Evolutionary conservation across 2,329 filamentous ascomycete genomes (phyloP).

Genomic region (Fusarium equiseti): DNA sequence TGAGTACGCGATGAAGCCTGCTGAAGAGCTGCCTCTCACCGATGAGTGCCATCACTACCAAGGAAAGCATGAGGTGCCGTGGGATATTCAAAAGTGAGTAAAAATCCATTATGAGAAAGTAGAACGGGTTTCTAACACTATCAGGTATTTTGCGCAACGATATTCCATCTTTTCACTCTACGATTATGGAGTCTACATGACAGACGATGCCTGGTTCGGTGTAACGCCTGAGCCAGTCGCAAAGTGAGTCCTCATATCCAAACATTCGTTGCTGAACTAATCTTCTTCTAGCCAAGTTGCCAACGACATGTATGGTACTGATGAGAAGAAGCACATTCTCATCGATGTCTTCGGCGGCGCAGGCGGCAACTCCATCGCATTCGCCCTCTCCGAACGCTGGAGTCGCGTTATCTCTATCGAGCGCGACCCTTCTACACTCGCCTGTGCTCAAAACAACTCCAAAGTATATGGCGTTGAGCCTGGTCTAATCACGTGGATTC

Average conservation of each 20-base stretch:
- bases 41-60: conserved; percentile 82
- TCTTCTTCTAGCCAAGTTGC: conserved; percentile 75
- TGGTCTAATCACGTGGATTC: conserved; percentile 82
- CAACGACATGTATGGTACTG: conserved; percentile 71
- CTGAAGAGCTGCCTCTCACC: conserved; percentile 64
- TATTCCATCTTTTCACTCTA: conserved; percentile 90
- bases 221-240: conserved; percentile 95
- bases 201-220: conserved; percentile 95
- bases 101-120: background rate
- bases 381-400: conserved; percentile 85
- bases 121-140: background rate
- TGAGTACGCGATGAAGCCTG: conserved; percentile 55
- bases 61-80: conserved; percentile 76
- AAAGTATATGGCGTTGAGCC: conserved; percentile 82
- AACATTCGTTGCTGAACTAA: conserved; percentile 7
- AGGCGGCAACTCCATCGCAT: conserved; percentile 95
- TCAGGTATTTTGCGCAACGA: conserved; percentile 90
- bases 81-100: conserved; percentile 84
- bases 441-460: conserved; percentile 94
- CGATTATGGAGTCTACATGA: conserved; percentile 89
- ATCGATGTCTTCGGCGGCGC: conserved; percentile 93
- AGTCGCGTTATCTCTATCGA: conserved; percentile 89
- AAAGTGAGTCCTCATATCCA: conserved; percentile 64
- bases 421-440: conserved; percentile 80
- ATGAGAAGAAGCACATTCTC: conserved; percentile 71